Conservation (phyloP, 768 basidiomycete species). For the Boletus sp. region DNA sequence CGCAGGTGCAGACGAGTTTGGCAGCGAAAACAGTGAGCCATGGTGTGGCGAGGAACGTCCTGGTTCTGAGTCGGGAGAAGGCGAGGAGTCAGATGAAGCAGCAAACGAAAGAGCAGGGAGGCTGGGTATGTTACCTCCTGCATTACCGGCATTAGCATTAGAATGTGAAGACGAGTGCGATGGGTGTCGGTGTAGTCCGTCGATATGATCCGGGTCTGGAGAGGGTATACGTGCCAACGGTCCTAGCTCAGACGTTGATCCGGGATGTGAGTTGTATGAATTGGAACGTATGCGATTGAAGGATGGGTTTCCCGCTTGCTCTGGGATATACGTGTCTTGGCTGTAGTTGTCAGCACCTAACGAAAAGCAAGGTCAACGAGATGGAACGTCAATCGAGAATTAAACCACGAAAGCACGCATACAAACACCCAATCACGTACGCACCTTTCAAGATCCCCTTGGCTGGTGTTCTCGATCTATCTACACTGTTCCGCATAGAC, state of each 20-base stretch:
- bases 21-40: conserved; percentile 67
- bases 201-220: conserved; percentile 83
- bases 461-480: conserved; percentile 61
- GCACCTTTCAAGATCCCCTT: conserved; percentile 85
- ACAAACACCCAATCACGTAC: conserved; percentile 2
- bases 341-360: conserved; percentile 68
- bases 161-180: conserved; percentile 50
- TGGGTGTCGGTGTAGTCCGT: conserved; percentile 74
- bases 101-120: conserved; percentile 64
- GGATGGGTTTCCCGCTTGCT: conserved; percentile 37
- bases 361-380: neutral
- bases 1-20: conserved; percentile 88
- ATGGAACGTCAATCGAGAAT: neutral
- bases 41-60: conserved; percentile 36
- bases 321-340: conserved; percentile 56
- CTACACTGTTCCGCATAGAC: conserved; percentile 67
- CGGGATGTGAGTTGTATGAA: conserved; percentile 64
- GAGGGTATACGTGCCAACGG: conserved; percentile 81
- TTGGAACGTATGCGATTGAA: conserved; percentile 70
- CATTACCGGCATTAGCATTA: conserved; percentile 18
- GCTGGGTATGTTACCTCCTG: conserved; percentile 34
- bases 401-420: neutral
- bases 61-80: conserved; percentile 37
- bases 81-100: conserved; percentile 33
- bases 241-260: conserved; percentile 53